Evolutionary conservation across 1,139 yeast species (phyloP).

Genomic region (Kodamaea anthophila): DNA sequence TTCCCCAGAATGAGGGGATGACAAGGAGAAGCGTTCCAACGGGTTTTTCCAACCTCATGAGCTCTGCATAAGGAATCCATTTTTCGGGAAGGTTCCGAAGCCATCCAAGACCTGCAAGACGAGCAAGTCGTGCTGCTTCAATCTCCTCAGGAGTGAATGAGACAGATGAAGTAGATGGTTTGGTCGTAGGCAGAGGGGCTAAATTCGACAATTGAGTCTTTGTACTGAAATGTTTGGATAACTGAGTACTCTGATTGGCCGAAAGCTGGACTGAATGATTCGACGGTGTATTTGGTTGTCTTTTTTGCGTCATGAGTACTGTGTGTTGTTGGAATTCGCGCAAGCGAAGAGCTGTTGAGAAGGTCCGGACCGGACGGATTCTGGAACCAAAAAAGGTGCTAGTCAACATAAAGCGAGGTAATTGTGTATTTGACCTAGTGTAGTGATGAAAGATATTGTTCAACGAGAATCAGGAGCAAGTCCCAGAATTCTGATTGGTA

Average conservation of each 20-base stretch:
- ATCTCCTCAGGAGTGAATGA: slow-evolving; percentile 51
- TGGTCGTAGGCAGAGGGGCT: too few species aligned
- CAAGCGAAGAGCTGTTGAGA: too few species aligned
- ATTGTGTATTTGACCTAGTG: too few species aligned
- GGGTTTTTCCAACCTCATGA: slow-evolving; percentile 89
- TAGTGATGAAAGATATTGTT: too few species aligned
- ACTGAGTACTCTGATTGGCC: neutral
- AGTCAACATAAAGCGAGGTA: too few species aligned
- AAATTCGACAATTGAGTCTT: too few species aligned
- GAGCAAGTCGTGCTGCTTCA: slow-evolving; percentile 48
- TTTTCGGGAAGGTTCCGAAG: slow-evolving; percentile 60
- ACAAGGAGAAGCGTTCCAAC: slow-evolving; percentile 83
- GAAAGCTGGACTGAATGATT: neutral
- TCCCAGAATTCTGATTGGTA: too few species aligned
- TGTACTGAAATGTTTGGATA: too few species aligned
- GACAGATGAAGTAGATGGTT: neutral
- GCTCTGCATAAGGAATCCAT: slow-evolving; percentile 84
- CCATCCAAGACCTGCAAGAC: slow-evolving; percentile 55
- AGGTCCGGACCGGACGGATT: too few species aligned
- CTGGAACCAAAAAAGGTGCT: too few species aligned
- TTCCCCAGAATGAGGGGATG: slow-evolving; percentile 77
- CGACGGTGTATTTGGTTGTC: neutral
- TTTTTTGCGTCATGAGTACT: neutral
- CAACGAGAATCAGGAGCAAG: too few species aligned
- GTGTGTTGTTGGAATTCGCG: slow-evolving; percentile 1